phyloP scores from a whole-genome alignment of 1,284 basidiomycete species.

The Ceratobasidium sp. region DNA sequence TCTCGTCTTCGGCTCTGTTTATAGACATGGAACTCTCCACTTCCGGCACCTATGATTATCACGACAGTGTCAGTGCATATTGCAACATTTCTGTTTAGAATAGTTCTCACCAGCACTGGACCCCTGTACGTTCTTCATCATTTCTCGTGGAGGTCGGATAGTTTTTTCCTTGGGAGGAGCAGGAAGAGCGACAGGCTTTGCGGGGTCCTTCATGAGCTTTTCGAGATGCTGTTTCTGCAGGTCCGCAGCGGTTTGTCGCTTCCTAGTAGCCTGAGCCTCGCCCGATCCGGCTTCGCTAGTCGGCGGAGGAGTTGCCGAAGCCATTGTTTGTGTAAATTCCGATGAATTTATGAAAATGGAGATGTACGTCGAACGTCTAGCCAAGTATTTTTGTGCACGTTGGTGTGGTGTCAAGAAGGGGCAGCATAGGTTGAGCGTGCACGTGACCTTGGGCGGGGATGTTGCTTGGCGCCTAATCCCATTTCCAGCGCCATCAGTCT shows the following conservation, averaged over 20 bases:
- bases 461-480: slow-evolving; percentile 13
- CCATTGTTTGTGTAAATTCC: slow-evolving; percentile 1
- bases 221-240: slow-evolving; percentile 82
- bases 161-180: slow-evolving; percentile 78
- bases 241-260: slow-evolving; percentile 66
- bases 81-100: neutral
- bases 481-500: slow-evolving; percentile 22
- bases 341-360: neutral
- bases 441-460: neutral
- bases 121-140: slow-evolving; percentile 98
- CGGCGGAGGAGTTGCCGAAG: slow-evolving; percentile 9
- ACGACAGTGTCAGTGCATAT: neutral
- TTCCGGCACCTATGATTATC: slow-evolving; percentile 70
- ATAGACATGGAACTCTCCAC: slow-evolving; percentile 98
- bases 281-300: neutral
- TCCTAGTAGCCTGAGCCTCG: slow-evolving; percentile 55
- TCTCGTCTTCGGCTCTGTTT: slow-evolving; percentile 94
- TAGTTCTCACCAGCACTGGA: slow-evolving; percentile 73
- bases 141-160: slow-evolving; percentile 83
- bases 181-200: slow-evolving; percentile 81
- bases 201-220: slow-evolving; percentile 85
- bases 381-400: neutral
- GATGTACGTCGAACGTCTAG: neutral
- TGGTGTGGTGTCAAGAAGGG: neutral
- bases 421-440: slow-evolving; percentile 6